Percentiles rank a stretch among this genome's conserved stretches.
Evolutionary conservation across 495 filamentous ascomycete species (phyloP).

Genomic region (Alectoria sarmentosa): DNA sequence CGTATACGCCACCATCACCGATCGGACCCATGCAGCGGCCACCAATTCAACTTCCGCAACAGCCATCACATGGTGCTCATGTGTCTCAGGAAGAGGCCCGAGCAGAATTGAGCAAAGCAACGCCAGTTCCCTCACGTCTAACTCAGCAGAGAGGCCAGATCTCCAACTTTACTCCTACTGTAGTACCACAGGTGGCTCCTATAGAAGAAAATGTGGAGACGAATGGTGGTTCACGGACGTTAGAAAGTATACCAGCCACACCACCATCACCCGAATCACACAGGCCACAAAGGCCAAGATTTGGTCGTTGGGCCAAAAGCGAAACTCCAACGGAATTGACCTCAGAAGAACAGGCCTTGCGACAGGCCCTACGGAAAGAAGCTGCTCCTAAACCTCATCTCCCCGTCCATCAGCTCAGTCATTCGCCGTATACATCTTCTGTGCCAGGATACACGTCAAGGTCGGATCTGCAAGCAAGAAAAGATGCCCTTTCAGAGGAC

Average conservation of each 20-base stretch:
- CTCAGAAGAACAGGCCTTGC: slow-evolving; percentile 13
- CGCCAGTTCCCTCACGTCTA: not conserved
- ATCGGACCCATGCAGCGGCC: too few relatives aligned
- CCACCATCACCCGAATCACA: not conserved
- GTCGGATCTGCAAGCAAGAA: not conserved
- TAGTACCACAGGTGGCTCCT: not conserved
- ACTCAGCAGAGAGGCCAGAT: not conserved
- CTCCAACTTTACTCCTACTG: not conserved
- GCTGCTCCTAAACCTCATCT: not conserved
- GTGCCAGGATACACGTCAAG: not conserved
- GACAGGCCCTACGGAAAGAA: not conserved
- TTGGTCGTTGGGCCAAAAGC: slow-evolving; percentile 6
- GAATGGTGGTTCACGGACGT: not conserved
- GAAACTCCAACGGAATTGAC: not conserved
- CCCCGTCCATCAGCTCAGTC: not conserved
- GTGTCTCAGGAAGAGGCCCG: not conserved
- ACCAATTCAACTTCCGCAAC: too few relatives aligned
- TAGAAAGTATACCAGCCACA: not conserved
- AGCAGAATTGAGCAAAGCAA: not conserved
- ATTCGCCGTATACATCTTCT: not conserved
- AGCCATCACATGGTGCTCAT: too few relatives aligned
- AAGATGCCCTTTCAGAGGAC: not conserved
- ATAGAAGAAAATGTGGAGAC: not conserved
- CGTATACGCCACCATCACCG: not conserved
- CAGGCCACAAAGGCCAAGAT: not conserved